Percentiles rank a stretch among this genome's conserved stretches.
phyloP scores from a whole-genome alignment of 225 moss, liverwort and hornwort genomes.

The Straminergon stramineum region DNA sequence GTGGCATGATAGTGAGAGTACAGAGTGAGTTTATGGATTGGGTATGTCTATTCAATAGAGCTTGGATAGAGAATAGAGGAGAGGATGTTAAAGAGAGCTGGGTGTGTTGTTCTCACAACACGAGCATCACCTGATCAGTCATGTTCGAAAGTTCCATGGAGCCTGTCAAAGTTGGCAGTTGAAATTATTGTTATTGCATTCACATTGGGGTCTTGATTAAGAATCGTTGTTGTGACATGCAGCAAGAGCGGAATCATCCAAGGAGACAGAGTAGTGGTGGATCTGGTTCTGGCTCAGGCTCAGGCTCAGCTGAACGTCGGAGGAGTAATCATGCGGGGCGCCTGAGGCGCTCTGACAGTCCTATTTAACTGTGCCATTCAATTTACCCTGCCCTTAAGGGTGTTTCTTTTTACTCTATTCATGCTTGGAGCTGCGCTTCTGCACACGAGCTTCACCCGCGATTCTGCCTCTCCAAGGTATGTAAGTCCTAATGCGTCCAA shows the following conservation, averaged over 20 bases:
- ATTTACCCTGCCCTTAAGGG: background rate
- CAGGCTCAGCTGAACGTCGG: slow-evolving; percentile 29
- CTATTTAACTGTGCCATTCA: background rate
- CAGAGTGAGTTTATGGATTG: background rate
- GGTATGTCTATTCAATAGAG: background rate
- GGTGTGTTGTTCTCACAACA: background rate
- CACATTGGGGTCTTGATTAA: background rate
- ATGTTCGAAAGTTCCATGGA: background rate
- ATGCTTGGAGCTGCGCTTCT: background rate
- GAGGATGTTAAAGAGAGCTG: background rate
- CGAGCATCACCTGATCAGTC: background rate
- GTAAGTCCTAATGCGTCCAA: background rate
- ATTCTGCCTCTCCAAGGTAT: background rate
- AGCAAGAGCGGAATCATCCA: slow-evolving; percentile 1
- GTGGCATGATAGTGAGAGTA: background rate
- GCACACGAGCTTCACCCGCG: background rate
- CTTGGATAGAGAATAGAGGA: background rate
- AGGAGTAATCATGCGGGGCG: slow-evolving; percentile 10
- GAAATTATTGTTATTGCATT: background rate
- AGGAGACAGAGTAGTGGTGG: slow-evolving; percentile 34
- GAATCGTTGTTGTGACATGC: background rate
- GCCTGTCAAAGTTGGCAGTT: background rate
- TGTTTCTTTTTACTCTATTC: background rate
- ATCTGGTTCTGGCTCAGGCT: slow-evolving; percentile 22
- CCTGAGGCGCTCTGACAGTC: slow-evolving; percentile 6